These are phyloP conservation scores for Solanum chaucha DNA, from an alignment of 257 asterid species.

Conservation along the genomic window DNA sequence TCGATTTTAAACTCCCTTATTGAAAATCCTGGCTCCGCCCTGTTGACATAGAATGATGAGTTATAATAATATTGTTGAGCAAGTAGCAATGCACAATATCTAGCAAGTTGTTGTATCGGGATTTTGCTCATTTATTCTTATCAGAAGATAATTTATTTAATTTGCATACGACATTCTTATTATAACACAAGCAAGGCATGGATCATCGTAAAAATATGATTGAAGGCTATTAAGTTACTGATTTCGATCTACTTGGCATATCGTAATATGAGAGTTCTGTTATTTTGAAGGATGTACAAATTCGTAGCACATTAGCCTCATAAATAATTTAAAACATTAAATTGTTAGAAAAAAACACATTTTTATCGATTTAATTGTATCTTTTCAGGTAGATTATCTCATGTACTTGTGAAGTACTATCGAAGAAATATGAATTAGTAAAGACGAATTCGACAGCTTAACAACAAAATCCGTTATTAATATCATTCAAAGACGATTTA, in stretches of 20 bases:
- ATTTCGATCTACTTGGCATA: too few species aligned
- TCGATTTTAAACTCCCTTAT: too few species aligned
- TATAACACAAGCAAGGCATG: background rate
- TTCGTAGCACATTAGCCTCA: background rate
- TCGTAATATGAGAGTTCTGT: background rate
- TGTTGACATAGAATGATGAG: background rate
- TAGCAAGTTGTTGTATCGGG: background rate
- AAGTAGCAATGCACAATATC: background rate
- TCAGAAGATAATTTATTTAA: too few species aligned
- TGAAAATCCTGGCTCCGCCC: too few species aligned
- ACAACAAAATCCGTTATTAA: background rate
- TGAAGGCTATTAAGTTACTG: background rate
- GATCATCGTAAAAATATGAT: too few species aligned
- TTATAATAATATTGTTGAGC: background rate
- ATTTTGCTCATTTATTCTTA: background rate
- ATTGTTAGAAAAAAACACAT: background rate
- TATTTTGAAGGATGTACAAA: background rate
- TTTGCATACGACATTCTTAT: background rate
- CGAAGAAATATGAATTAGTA: background rate
- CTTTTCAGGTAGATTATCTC: background rate
- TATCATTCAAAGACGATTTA: background rate
- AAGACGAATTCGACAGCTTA: background rate
- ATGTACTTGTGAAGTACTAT: background rate
- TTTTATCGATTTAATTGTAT: background rate
- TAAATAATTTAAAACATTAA: background rate